These are phyloP conservation scores for Leptodontidium sp. DNA, from an alignment of 2,329 filamentous ascomycete species.

Conservation along the genomic window DNA sequence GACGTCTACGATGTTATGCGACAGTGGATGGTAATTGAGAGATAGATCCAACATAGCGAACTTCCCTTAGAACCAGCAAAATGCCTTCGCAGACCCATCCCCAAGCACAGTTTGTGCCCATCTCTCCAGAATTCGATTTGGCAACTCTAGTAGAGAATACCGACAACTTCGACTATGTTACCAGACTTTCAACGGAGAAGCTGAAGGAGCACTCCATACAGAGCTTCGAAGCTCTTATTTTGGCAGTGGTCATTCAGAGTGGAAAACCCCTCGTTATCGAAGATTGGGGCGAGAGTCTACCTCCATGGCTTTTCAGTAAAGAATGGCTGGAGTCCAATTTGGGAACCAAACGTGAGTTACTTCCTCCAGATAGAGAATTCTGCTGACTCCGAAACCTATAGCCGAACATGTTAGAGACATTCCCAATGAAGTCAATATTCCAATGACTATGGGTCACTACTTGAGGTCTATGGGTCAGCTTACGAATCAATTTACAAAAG, in stretches of 20 bases:
- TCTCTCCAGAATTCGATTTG: constrained; percentile 86
- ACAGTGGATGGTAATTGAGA: not conserved
- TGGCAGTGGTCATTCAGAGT: constrained; percentile 82
- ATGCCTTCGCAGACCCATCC: constrained; percentile 82
- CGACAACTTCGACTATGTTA: constrained; percentile 86
- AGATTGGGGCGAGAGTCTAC: constrained; percentile 80
- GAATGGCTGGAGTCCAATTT: constrained; percentile 83
- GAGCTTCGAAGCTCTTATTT: constrained; percentile 85
- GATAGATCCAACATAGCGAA: not conserved
- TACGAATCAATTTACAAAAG: constrained; percentile 81
- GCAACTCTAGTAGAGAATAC: constrained; percentile 77
- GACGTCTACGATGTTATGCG: constrained; percentile 9
- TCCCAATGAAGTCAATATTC: constrained; percentile 73
- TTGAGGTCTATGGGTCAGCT: constrained; percentile 85
- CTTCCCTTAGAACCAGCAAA: not conserved
- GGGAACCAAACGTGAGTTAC: constrained; percentile 75
- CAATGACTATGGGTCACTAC: constrained; percentile 90
- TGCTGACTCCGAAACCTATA: constrained; percentile 49
- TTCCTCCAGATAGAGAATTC: not conserved
- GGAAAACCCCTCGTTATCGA: constrained; percentile 92
- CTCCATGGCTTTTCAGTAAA: constrained; percentile 79
- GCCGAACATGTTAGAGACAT: constrained; percentile 89
- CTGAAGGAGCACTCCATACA: constrained; percentile 80
- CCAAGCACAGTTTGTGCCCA: constrained; percentile 89
- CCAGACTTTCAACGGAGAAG: constrained; percentile 79